Evolutionary conservation across 176 grass and related monocot species (phyloP), one percentile per base, ranked within the genome.

Genomic region (Carex scoparia): DNA sequence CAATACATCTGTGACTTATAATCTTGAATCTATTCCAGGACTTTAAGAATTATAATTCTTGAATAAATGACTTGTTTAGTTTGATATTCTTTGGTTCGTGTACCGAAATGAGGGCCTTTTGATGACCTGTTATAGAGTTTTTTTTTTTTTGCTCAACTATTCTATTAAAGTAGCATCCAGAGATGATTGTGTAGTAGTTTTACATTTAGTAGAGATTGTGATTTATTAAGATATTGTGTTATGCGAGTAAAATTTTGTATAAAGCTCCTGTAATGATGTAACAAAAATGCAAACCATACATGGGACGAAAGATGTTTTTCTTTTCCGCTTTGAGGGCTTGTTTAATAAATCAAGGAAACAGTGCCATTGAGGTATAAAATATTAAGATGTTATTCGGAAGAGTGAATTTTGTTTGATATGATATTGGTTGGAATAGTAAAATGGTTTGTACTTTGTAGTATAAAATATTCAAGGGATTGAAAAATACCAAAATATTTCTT

Each of bases 11-110:
- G 96, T 85, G 54, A 89, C 85, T 4, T 99, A 99, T 81, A 92
- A 92, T 82, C 93, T 99, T 27, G 96, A 99, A 82, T 92, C 96
- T 5, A 94, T 95, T 57, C 91, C 96, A 57, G 96, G 96, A 75
- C 91, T 99, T 53, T 99, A 94, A 75, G 61, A 37, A 58, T 73
- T 49, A 35, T 70, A 48, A 64, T 49, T 81, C 42, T 65, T 48
- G 81, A 83, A 83, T 83, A 69, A 83, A 83, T 69, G 35, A 55
- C 49, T 83, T 9, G 28, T 83, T 83, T 44, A 32, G 79, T 44
- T 46, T 2, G 16, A 28, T 62, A 81, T 81, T 81, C 79, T 81
- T 81, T 78, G 53, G 48, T 78, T 78, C 57, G 51, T 78, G 51
- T 57, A 33, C 19, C 74, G 51, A 16, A 35, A 30, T 48, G 51